Percentiles rank a stretch among this genome's conserved stretches.
Evolutionary conservation across 192 early-diverging fungal species (phyloP).

Genomic region (Spizellomyces punctatus): DNA sequence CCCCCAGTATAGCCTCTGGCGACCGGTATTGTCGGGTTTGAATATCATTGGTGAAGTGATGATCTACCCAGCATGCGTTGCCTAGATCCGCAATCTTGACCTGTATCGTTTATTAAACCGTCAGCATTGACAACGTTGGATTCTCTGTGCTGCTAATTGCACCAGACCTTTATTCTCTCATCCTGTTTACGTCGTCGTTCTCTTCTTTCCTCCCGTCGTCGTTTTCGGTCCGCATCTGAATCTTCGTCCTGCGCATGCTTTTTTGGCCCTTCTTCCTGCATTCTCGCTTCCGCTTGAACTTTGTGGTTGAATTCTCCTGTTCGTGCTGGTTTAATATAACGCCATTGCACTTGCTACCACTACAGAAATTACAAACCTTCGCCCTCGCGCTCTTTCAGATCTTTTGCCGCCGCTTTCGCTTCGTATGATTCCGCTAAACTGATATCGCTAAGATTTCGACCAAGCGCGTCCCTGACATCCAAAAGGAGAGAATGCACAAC

Average conservation of each 20-base stretch:
- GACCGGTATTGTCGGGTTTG: conserved; percentile 97
- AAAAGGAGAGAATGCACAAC: neutral
- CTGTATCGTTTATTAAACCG: conserved; percentile 7
- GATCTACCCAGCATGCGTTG: conserved; percentile 94
- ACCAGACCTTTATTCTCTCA: conserved; percentile 37
- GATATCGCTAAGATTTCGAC: conserved; percentile 69
- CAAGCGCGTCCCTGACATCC: conserved; percentile 48
- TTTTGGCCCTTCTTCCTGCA: conserved; percentile 15
- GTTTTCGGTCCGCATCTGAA: conserved; percentile 30
- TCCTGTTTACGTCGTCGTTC: conserved; percentile 35
- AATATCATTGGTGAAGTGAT: conserved; percentile 95
- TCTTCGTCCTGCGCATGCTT: conserved; percentile 3
- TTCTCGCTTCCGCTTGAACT: no score
- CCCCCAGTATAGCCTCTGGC: conserved; percentile 92
- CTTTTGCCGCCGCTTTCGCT: conserved; percentile 30
- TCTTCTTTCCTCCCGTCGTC: conserved; percentile 37
- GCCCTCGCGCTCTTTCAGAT: conserved; percentile 30
- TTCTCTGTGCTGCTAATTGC: neutral
- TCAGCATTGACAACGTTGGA: neutral
- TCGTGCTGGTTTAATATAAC: no score
- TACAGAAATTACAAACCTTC: conserved; percentile 12
- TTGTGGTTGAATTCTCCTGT: conserved; percentile 20
- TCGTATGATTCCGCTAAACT: conserved; percentile 55
- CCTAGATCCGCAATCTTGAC: conserved; percentile 98
- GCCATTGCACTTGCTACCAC: no score